These are phyloP conservation scores for Miscanthus lutarioriparius DNA, from an alignment of 176 grass and related monocot species.

Conservation along the genomic window DNA sequence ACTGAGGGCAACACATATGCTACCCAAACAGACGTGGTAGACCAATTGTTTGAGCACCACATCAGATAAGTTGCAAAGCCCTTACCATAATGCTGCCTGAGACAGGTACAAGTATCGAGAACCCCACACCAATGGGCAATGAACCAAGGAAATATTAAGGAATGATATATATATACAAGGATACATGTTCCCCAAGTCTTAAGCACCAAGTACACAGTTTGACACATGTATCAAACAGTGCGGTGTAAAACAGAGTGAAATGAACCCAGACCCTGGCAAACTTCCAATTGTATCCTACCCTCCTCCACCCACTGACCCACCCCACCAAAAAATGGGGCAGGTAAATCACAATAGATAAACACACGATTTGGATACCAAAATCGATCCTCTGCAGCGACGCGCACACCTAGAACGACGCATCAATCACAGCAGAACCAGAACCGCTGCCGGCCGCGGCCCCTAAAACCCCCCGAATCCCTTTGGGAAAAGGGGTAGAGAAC, in stretches of 20 bases:
- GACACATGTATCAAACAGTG: background rate
- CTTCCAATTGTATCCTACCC: background rate
- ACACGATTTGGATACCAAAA: background rate
- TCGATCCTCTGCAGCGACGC: background rate
- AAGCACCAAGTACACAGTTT: background rate
- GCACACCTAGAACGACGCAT: background rate
- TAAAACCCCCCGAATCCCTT: background rate
- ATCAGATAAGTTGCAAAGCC: background rate
- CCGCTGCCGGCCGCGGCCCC: background rate
- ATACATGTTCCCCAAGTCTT: too few species aligned
- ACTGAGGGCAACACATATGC: background rate
- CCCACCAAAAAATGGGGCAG: background rate
- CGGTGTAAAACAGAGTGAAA: background rate
- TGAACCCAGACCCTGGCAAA: background rate
- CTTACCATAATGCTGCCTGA: background rate
- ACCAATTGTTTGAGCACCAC: background rate
- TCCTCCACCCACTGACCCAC: too few species aligned
- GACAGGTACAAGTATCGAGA: background rate
- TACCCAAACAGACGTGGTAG: background rate
- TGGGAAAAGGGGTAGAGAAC: background rate
- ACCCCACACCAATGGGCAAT: background rate
- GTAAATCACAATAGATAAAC: background rate
- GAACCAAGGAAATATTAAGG: background rate
- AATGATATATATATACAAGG: too few species aligned
- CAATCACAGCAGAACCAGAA: background rate